These are phyloP conservation scores for Leccinum longicurvipes DNA, from an alignment of 768 basidiomycete genomes.

Conservation along the genomic window DNA sequence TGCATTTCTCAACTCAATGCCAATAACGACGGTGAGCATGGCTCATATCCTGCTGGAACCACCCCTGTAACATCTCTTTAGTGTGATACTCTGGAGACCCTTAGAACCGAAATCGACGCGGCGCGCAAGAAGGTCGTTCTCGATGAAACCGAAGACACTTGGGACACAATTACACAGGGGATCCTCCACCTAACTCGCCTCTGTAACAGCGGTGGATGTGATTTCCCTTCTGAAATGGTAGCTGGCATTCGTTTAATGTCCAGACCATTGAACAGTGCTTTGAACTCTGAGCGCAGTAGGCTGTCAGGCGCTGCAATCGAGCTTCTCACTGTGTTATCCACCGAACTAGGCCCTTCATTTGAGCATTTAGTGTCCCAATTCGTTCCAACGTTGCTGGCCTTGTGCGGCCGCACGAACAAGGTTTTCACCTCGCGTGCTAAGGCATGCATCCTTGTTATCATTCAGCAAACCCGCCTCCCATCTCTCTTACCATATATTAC, in stretches of 20 bases:
- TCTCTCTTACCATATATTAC: slow-evolving; percentile 58
- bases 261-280: slow-evolving; percentile 52
- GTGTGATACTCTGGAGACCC: slow-evolving; percentile 33
- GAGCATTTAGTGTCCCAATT: slow-evolving; percentile 65
- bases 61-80: slow-evolving; percentile 6
- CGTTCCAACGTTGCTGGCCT: slow-evolving; percentile 60
- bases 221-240: slow-evolving; percentile 50
- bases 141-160: slow-evolving; percentile 74
- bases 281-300: slow-evolving; percentile 71
- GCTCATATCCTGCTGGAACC: neutral
- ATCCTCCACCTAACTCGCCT: slow-evolving; percentile 45
- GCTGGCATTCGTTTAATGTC: slow-evolving; percentile 48
- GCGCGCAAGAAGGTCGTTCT: slow-evolving; percentile 42
- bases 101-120: slow-evolving; percentile 41
- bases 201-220: slow-evolving; percentile 50
- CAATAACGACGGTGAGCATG: slow-evolving; percentile 27
- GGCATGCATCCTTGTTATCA: slow-evolving; percentile 53
- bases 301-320: slow-evolving; percentile 68
- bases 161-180: slow-evolving; percentile 63
- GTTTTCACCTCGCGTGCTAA: slow-evolving; percentile 67
- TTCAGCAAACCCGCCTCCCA: slow-evolving; percentile 67
- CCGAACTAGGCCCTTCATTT: slow-evolving; percentile 57
- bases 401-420: slow-evolving; percentile 77
- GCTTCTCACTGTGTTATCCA: slow-evolving; percentile 51
- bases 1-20: slow-evolving; percentile 18